phyloP scores from a whole-genome alignment of 2,329 filamentous ascomycete species.

The Elsinoe necatrix region DNA sequence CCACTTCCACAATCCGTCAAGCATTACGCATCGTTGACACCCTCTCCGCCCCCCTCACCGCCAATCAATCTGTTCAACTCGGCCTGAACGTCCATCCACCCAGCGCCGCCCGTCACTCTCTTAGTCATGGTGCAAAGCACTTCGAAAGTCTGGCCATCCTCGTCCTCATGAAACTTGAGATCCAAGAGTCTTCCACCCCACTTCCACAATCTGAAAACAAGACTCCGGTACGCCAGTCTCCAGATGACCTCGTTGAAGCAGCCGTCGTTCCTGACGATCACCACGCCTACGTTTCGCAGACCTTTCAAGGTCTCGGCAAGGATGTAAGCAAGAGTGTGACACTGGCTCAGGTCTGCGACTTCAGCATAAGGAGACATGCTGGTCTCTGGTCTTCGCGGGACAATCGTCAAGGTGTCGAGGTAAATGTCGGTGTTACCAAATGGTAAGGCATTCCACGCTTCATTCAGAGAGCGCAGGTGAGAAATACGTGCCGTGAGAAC shows the following conservation, averaged over 20 bases:
- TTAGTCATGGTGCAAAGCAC: constrained; percentile 16
- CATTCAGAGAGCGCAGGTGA: constrained; percentile 29
- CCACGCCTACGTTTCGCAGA: constrained; percentile 24
- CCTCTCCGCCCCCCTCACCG: not conserved
- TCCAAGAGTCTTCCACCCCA: constrained; percentile 29
- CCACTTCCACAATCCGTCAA: not conserved
- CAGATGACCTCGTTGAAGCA: constrained; percentile 30
- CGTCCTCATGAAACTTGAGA: constrained; percentile 22
- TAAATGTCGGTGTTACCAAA: constrained; percentile 27
- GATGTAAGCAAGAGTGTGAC: constrained; percentile 23
- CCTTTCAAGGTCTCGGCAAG: constrained; percentile 18
- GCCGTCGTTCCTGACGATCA: constrained; percentile 27
- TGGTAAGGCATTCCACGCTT: constrained; percentile 28
- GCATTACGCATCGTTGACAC: not conserved
- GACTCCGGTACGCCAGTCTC: constrained; percentile 28
- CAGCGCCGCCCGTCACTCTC: constrained; percentile 11
- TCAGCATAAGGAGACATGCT: constrained; percentile 25
- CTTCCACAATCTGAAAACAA: constrained; percentile 29
- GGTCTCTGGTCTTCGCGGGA: constrained; percentile 27
- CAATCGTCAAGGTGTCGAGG: constrained; percentile 27
- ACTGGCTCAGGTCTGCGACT: constrained; percentile 29
- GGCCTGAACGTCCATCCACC: constrained; percentile 10
- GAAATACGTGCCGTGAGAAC: constrained; percentile 27
- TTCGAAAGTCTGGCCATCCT: constrained; percentile 18
- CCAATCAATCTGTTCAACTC: constrained; percentile 15